These are phyloP conservation scores for Phytophthora kernoviae DNA, from an alignment of 352 stramenopile species.

Conservation along the genomic window DNA sequence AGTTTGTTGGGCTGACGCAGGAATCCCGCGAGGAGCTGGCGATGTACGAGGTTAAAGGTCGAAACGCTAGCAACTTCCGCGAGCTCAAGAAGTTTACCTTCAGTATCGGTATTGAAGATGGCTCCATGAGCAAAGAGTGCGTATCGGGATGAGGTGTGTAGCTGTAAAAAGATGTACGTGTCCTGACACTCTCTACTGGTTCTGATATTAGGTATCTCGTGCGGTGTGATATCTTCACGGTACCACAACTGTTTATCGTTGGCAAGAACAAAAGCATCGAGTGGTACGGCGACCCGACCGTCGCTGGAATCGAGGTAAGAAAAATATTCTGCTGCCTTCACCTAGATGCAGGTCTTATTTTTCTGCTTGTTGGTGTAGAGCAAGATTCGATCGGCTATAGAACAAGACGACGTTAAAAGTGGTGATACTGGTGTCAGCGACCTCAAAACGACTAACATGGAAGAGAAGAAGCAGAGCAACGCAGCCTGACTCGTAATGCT, in stretches of 20 bases:
- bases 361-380: constrained; percentile 4
- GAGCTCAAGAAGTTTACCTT: constrained; percentile 58
- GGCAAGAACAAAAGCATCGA: constrained; percentile 58
- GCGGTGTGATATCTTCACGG: constrained; percentile 55
- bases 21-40: constrained; percentile 65
- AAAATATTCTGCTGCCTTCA: not conserved
- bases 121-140: constrained; percentile 72
- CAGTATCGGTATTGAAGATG: constrained; percentile 70
- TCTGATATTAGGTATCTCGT: constrained; percentile 54
- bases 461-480: constrained; percentile 18
- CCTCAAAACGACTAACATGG: constrained; percentile 1
- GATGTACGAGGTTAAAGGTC: constrained; percentile 66
- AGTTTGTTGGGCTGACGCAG: constrained; percentile 74
- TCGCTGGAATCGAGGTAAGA: constrained; percentile 44
- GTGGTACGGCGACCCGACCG: constrained; percentile 58
- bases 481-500: constrained; percentile 12
- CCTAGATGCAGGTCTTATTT: not conserved
- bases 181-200: not conserved
- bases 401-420: constrained; percentile 32
- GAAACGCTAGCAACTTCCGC: constrained; percentile 59
- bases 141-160: constrained; percentile 12
- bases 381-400: constrained; percentile 41
- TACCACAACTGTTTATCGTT: constrained; percentile 67
- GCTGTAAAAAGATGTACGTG: not conserved
- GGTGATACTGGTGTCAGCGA: not conserved